A percentile compares a stretch with the other conserved stretches of the same genome.
Evolutionary conservation across 1,139 yeast species (phyloP).

Genomic region (Yamadazyma diddensiae): DNA sequence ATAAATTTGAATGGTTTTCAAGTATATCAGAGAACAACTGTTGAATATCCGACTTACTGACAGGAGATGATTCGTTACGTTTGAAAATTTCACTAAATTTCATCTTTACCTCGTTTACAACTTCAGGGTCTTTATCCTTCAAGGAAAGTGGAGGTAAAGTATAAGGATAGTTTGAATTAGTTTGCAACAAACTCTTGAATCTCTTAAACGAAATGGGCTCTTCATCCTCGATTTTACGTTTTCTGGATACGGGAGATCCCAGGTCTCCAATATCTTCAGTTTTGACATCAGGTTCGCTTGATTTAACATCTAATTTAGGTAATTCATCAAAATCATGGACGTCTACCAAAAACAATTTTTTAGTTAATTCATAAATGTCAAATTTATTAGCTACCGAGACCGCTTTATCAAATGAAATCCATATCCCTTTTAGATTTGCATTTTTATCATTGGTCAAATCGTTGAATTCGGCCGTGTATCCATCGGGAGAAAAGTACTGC

Average conservation of each 20-base stretch:
- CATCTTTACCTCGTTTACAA: conserved; percentile 53
- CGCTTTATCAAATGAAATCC: conserved; percentile 48
- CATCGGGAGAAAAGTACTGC: conserved; percentile 25
- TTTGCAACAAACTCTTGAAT: conserved; percentile 6
- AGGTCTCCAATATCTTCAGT: not conserved
- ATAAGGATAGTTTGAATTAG: conserved; percentile 47
- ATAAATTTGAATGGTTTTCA: conserved; percentile 12
- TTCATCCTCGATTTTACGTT: conserved; percentile 3
- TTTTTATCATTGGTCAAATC: conserved; percentile 31
- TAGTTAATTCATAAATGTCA: conserved; percentile 40
- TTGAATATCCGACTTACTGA: conserved; percentile 35
- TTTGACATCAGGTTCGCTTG: not conserved
- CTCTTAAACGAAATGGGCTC: conserved; percentile 11
- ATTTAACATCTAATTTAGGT: conserved; percentile 20
- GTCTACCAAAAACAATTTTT: conserved; percentile 40
- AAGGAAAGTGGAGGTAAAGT: conserved; percentile 53
- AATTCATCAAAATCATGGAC: conserved; percentile 45
- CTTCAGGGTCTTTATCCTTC: conserved; percentile 24
- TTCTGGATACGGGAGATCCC: not conserved
- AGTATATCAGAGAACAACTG: conserved; percentile 22
- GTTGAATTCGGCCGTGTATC: conserved; percentile 23
- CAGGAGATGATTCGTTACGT: conserved; percentile 31
- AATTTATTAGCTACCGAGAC: conserved; percentile 39
- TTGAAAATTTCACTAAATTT: conserved; percentile 49
- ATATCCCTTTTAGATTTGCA: conserved; percentile 30